Conservation (phyloP, 441 rosid species). For the Aquilaria agallochum region DNA sequence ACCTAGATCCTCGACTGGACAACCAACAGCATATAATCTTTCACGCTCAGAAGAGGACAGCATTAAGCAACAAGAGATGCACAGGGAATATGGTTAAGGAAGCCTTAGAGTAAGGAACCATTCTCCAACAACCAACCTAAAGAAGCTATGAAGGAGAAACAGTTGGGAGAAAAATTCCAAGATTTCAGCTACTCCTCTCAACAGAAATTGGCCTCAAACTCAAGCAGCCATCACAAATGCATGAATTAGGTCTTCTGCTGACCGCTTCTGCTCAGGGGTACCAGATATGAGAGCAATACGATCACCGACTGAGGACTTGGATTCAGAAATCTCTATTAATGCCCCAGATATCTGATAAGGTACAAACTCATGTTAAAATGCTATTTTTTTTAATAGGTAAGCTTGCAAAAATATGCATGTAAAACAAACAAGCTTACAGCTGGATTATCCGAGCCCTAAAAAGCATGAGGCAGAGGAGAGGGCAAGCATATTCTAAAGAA, state of each 20-base stretch:
- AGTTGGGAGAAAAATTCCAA: constrained; percentile 26
- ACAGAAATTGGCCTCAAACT: constrained; percentile 23
- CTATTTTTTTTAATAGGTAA: constrained; percentile 4
- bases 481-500: neutral
- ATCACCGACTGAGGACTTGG: constrained; percentile 73
- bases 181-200: constrained; percentile 41
- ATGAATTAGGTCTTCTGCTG: constrained; percentile 94
- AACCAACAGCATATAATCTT: constrained; percentile 31
- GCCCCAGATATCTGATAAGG: constrained; percentile 96
- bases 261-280: constrained; percentile 85
- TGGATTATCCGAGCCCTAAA: neutral
- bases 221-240: constrained; percentile 95
- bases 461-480: neutral
- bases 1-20: constrained; percentile 33
- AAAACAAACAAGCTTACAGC: neutral
- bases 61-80: constrained; percentile 25
- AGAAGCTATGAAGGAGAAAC: constrained; percentile 32
- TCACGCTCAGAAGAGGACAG: constrained; percentile 37
- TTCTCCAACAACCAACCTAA: constrained; percentile 33
- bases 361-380: constrained; percentile 14
- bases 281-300: constrained; percentile 87
- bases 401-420: constrained; percentile 1
- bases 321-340: constrained; percentile 79
- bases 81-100: constrained; percentile 29
- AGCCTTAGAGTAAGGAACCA: constrained; percentile 30